Base-by-base conservation (phyloP, 495 filamentous ascomycete species). In the Podospora australis region DNA sequence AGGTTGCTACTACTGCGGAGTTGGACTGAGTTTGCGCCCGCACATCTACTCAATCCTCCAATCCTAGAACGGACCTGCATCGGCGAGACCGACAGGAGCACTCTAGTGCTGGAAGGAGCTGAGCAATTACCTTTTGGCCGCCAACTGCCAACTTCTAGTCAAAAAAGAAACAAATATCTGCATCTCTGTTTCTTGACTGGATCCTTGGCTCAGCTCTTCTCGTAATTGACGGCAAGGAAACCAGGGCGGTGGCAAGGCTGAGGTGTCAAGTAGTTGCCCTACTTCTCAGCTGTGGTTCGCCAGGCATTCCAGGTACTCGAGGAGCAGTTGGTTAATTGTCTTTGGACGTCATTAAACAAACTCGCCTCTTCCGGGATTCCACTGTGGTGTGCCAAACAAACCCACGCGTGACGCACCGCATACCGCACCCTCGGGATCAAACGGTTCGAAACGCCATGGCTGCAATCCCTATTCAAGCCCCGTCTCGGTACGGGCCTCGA, bases 391-490 rank as follows among this genome's bases (percentile, higher is more conserved):
- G 6, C 26, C 26, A 16, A 36, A 36, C 7, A 4, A 36, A 36
- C 13, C 6, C 13, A 36, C 22, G 6, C 35, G 22, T 29, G 19
- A 14, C 26, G 26, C 2, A 25, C 38, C 19, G 21, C 38, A 6
- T 8, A 35, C 6, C 7, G 13, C 17, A 29, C 11, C 34, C 29
- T 28, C 50, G 46, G 22, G 28, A 34, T 10, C 43, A 36, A 7
- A 22, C 20, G 9, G 14, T n/a, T 20, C 52, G 26, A 29, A 23
- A 46, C 44, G 25, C 34, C 51, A 63, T 60, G 60, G 57, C 50
- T n/a, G 56, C 60, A 29, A 58, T 63, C 20, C 54, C 54, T 11
- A 63, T 63, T 22, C 59, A 63, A 35, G 49, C 51, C 16, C 46
- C 47, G 21, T 44, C 56, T 22, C 53, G 53, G 25, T 48, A 51